Conservation (phyloP, 768 basidiomycete genomes). For the Daedaleopsis sinensis region DNA sequence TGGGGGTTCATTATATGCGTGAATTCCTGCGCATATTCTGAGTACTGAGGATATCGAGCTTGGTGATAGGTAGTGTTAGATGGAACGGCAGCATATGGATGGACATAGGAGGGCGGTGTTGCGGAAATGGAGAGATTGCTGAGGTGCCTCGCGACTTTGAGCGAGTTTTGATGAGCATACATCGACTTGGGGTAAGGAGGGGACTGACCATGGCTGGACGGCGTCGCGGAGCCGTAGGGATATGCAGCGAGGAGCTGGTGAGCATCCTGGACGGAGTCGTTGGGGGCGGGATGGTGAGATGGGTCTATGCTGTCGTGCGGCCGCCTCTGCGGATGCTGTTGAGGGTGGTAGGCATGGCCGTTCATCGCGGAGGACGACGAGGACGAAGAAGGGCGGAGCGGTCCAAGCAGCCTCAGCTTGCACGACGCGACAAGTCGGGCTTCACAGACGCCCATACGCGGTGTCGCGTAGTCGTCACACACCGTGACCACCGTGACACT, state of each 20-base stretch:
- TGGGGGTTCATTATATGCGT: conserved; percentile 56
- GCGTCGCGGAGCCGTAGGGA: conserved; percentile 76
- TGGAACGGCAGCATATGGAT: conserved; percentile 48
- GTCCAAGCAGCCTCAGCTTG: conserved; percentile 5
- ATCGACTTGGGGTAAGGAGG: conserved; percentile 14
- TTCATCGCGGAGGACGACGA: neutral
- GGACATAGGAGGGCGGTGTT: conserved; percentile 64
- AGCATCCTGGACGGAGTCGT: conserved; percentile 66
- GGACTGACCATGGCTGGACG: conserved; percentile 69
- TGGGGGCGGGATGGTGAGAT: conserved; percentile 18
- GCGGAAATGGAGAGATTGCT: conserved; percentile 59
- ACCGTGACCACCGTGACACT: too few species aligned
- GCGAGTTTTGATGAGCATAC: conserved; percentile 21
- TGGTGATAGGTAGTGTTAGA: conserved; percentile 30
- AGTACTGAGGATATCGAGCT: conserved; percentile 56
- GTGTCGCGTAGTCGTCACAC: conserved; percentile 20
- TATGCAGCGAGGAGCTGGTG: conserved; percentile 69
- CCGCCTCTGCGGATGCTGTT: neutral
- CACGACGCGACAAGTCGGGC: conserved; percentile 19
- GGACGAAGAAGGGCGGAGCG: conserved; percentile 1
- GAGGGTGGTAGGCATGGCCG: neutral
- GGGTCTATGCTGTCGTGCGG: neutral
- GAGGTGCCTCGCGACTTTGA: conserved; percentile 67
- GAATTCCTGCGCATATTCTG: conserved; percentile 69
- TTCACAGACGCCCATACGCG: conserved; percentile 17